Percentiles rank a stretch among this genome's conserved stretches.
Evolutionary conservation across 179 eudicot genomes (phyloP).

Genomic region (Pouteria campechiana): DNA sequence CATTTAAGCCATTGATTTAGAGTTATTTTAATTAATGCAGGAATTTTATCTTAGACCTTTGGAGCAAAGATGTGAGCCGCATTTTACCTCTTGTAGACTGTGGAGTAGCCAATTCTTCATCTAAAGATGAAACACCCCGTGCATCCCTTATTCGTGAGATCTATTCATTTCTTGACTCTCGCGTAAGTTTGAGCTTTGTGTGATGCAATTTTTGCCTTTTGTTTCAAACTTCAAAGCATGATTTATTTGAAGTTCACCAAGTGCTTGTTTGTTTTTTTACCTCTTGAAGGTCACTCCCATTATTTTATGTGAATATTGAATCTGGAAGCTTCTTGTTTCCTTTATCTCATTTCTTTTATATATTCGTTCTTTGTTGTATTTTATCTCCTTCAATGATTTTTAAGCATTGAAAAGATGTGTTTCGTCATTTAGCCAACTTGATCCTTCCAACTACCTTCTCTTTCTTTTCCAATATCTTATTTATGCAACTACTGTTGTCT

Average conservation of each 20-base stretch:
- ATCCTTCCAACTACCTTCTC: no score
- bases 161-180: conserved; percentile 70
- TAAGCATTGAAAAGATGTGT: no score
- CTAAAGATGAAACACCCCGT: conserved; percentile 34
- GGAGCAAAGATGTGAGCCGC: conserved; percentile 88
- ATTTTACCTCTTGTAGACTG: conserved; percentile 73
- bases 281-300: not conserved
- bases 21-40: conserved; percentile 30
- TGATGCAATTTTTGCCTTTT: not conserved
- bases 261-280: not conserved
- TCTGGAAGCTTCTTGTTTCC: not conserved
- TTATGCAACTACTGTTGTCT: no score
- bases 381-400: no score
- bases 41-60: conserved; percentile 76
- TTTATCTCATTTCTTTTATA: no score
- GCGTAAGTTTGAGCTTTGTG: conserved; percentile 53
- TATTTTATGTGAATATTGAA: no score
- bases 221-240: not conserved
- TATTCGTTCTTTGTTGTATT: no score
- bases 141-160: conserved; percentile 64
- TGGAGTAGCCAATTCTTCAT: conserved; percentile 50
- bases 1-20: not conserved
- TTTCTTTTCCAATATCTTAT: no score
- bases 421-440: no score
- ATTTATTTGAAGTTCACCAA: not conserved